A percentile compares a stretch with the other conserved stretches of the same genome.
Evolutionary conservation across 805 yeast genomes (phyloP).

Genomic region (Saccharomyces eubayanus): DNA sequence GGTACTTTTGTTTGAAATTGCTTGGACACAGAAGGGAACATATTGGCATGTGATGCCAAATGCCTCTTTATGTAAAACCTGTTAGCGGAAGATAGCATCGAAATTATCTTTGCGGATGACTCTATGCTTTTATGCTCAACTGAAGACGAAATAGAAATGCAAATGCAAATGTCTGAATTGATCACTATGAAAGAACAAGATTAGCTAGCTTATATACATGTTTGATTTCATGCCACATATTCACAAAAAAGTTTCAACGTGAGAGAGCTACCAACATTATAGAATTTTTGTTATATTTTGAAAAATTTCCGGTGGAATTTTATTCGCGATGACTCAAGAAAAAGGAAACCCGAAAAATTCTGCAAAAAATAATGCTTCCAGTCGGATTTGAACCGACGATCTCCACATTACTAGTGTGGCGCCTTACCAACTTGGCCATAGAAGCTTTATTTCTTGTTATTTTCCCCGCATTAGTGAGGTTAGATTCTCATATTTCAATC

Average conservation of each 20-base stretch:
- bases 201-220: background rate
- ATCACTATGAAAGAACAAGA: background rate
- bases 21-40: constrained; percentile 39
- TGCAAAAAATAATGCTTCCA: constrained; percentile 43
- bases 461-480: too few relatives aligned
- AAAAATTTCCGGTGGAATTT: constrained; percentile 9
- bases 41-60: constrained; percentile 18
- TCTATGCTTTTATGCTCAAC: background rate
- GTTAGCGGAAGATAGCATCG: constrained; percentile 20
- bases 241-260: background rate
- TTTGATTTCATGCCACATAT: background rate
- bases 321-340: background rate
- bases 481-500: too few relatives aligned
- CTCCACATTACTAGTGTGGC: constrained; percentile 85
- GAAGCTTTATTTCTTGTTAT: constrained; percentile 29
- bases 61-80: constrained; percentile 16
- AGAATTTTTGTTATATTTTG: background rate
- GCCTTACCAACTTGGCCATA: constrained; percentile 74
- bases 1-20: constrained; percentile 70
- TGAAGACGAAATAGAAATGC: background rate
- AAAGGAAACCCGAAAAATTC: background rate
- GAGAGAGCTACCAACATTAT: background rate
- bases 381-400: constrained; percentile 75
- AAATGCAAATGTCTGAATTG: background rate
- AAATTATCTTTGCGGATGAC: constrained; percentile 1